A percentile compares a stretch with the other conserved stretches of the same genome.
Conservation (phyloP, 129 eudicot species). For the Silybum marianum region DNA sequence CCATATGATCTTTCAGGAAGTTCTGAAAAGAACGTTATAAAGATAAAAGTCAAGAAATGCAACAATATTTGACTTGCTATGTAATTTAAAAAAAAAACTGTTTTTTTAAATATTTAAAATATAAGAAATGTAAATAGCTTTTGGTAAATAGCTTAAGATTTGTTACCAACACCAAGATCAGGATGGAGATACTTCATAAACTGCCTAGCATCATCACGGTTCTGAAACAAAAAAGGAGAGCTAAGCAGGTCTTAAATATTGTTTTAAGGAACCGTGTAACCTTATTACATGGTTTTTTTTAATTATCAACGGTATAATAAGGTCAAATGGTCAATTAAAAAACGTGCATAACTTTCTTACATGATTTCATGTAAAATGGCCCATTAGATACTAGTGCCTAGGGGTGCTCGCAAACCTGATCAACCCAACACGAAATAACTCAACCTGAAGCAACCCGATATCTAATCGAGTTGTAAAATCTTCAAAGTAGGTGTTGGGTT, state of each 20-base stretch:
- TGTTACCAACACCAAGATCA: conserved; percentile 94
- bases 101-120: neutral
- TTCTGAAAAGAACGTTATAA: conserved; percentile 48
- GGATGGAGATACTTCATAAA: conserved; percentile 95
- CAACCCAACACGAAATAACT: too few species aligned
- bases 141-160: neutral
- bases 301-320: neutral
- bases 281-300: neutral
- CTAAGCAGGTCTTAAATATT: conserved; percentile 4
- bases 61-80: neutral
- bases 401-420: too few species aligned
- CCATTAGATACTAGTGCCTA: neutral
- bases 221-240: conserved; percentile 47
- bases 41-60: conserved; percentile 13
- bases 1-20: conserved; percentile 99
- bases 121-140: neutral
- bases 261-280: neutral
- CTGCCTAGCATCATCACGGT: conserved; percentile 96
- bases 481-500: too few species aligned
- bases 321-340: neutral
- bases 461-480: too few species aligned
- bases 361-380: neutral
- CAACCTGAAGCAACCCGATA: too few species aligned
- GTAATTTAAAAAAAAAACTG: neutral
- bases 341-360: too few species aligned